phyloP scores from a whole-genome alignment of 768 basidiomycete genomes.

The Stropharia rugosoannulata region DNA sequence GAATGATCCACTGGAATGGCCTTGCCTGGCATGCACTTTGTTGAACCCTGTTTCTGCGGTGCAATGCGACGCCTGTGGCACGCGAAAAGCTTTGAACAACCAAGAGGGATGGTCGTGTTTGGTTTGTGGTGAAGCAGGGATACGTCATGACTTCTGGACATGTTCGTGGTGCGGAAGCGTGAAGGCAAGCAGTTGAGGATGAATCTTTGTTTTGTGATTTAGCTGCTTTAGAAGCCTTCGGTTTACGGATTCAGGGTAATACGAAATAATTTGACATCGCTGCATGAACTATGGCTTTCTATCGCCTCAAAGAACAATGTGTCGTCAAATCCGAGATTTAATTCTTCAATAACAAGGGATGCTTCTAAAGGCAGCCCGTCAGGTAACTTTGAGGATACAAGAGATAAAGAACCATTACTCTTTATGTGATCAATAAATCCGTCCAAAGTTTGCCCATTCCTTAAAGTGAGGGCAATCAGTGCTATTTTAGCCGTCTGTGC shows the following conservation, averaged over 20 bases:
- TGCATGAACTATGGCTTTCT: constrained; percentile 31
- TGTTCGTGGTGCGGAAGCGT: constrained; percentile 73
- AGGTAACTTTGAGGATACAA: neutral
- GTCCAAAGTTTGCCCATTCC: constrained; percentile 54
- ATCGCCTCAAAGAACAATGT: constrained; percentile 20
- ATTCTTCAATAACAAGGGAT: constrained; percentile 11
- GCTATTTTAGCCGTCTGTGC: constrained; percentile 22
- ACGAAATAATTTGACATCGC: constrained; percentile 45
- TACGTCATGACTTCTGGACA: constrained; percentile 69
- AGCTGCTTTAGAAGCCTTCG: neutral
- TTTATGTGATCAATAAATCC: constrained; percentile 40
- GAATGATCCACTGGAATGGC: constrained; percentile 37
- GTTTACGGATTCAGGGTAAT: constrained; percentile 23
- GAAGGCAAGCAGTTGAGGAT: constrained; percentile 39
- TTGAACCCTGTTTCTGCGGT: constrained; percentile 47
- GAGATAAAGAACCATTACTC: constrained; percentile 21
- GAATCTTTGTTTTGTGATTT: neutral
- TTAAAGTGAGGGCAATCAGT: constrained; percentile 52
- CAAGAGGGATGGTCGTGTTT: constrained; percentile 62
- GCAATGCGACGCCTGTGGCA: constrained; percentile 63
- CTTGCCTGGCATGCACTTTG: constrained; percentile 64
- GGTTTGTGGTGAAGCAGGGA: constrained; percentile 61
- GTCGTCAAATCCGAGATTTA: constrained; percentile 9
- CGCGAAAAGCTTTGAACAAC: constrained; percentile 26
- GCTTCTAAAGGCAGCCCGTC: constrained; percentile 4